Evolutionary conservation across 371 early-diverging fungal genomes (phyloP).

Genomic region (Dichotomocladium elegans): DNA sequence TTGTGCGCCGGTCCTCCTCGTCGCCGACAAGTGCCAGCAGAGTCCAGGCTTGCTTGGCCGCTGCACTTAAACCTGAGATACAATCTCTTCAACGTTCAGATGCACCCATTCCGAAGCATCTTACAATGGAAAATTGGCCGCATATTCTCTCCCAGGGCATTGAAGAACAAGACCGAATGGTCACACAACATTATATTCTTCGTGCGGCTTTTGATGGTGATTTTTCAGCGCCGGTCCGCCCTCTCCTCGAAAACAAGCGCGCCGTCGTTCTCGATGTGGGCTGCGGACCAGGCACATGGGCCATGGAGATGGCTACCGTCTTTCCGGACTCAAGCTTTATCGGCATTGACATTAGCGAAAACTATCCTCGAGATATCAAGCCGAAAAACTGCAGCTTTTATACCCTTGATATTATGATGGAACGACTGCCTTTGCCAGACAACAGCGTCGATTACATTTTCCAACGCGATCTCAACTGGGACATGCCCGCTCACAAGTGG

Average conservation of each 20-base stretch:
- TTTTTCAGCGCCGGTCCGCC: conserved; percentile 28
- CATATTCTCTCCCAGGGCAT: conserved; percentile 27
- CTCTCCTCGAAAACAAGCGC: conserved; percentile 26
- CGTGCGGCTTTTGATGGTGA: conserved; percentile 43
- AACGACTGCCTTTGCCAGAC: conserved; percentile 31
- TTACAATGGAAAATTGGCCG: conserved; percentile 20
- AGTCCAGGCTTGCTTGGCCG: neutral
- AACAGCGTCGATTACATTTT: conserved; percentile 34
- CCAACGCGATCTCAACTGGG: conserved; percentile 37
- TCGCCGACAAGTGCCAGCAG: neutral
- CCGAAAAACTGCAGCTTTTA: conserved; percentile 37
- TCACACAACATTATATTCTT: conserved; percentile 44
- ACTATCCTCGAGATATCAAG: conserved; percentile 34
- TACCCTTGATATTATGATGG: neutral
- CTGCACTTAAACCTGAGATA: neutral
- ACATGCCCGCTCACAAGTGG: conserved; percentile 20
- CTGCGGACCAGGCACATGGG: conserved; percentile 37
- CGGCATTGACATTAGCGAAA: conserved; percentile 23
- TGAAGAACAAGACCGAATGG: conserved; percentile 42
- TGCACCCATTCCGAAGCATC: no score
- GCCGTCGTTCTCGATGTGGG: conserved; percentile 37
- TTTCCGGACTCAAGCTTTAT: conserved; percentile 37
- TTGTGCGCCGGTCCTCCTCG: neutral
- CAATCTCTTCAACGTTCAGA: neutral
- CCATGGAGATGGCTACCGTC: conserved; percentile 39